Conservation (phyloP, 768 basidiomycete species). For the Butyriboletus loyo region DNA sequence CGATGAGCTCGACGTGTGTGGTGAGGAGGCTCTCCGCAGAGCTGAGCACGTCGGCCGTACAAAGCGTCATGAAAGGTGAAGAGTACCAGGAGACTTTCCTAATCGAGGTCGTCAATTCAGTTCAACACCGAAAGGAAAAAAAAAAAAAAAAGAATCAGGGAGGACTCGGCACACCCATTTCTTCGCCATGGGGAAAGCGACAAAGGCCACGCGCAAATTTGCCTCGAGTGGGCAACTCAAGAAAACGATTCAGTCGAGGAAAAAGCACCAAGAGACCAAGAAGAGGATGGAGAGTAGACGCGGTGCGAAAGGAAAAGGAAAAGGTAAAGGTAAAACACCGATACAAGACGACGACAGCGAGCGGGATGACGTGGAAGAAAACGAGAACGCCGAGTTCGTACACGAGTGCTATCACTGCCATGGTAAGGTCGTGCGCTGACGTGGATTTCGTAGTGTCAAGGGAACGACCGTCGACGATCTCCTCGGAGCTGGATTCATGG, state of each 20-base stretch:
- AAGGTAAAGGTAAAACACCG: slow-evolving; percentile 20
- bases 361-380: slow-evolving; percentile 17
- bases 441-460: slow-evolving; percentile 12
- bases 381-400: slow-evolving; percentile 12
- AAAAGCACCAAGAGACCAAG: slow-evolving; percentile 72
- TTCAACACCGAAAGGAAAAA: neutral
- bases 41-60: slow-evolving; percentile 48
- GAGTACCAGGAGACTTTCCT: slow-evolving; percentile 16
- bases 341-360: slow-evolving; percentile 33
- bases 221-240: slow-evolving; percentile 86
- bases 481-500: slow-evolving; percentile 71
- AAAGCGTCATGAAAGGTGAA: slow-evolving; percentile 7
- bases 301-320: slow-evolving; percentile 39
- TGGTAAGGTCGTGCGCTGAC: neutral
- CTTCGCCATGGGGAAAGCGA: slow-evolving; percentile 52
- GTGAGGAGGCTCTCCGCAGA: slow-evolving; percentile 66
- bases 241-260: slow-evolving; percentile 79
- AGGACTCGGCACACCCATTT: neutral
- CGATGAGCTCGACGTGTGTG: slow-evolving; percentile 56
- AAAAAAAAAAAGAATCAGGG: too few species aligned
- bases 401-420: neutral
- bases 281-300: slow-evolving; percentile 67
- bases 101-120: slow-evolving; percentile 2
- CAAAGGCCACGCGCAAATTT: slow-evolving; percentile 76
- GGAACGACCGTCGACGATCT: slow-evolving; percentile 77